A percentile compares a stretch with the other conserved stretches of the same genome.
phyloP scores from a whole-genome alignment of 805 yeast genomes.

The Lipomyces oligophaga region DNA sequence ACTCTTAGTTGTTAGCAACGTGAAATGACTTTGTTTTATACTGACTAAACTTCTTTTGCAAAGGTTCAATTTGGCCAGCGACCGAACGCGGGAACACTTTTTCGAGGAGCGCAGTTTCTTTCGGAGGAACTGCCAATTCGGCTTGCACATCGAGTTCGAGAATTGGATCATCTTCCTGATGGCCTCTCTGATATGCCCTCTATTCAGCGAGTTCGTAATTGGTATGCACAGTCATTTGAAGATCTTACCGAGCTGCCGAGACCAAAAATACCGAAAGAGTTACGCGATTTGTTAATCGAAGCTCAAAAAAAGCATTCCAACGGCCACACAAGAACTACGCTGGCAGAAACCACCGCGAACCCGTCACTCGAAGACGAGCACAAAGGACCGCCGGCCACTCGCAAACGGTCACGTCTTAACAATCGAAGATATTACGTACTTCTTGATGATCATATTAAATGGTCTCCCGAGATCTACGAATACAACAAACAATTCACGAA shows the following conservation, averaged over 20 bases:
- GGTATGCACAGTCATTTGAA: slow-evolving; percentile 90
- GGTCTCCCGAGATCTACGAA: slow-evolving; percentile 71
- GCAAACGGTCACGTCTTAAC: slow-evolving; percentile 5
- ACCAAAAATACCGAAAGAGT: slow-evolving; percentile 49
- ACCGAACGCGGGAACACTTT: slow-evolving; percentile 51
- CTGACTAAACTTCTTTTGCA: background rate
- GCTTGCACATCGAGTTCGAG: slow-evolving; percentile 79
- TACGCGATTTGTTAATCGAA: slow-evolving; percentile 40
- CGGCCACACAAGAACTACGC: slow-evolving; percentile 21
- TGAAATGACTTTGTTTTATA: background rate
- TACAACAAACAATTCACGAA: slow-evolving; percentile 68
- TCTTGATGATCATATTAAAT: slow-evolving; percentile 52
- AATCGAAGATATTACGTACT: slow-evolving; percentile 47
- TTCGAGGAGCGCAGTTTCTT: slow-evolving; percentile 72
- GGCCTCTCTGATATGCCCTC: slow-evolving; percentile 71
- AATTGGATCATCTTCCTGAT: slow-evolving; percentile 73
- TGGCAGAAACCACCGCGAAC: slow-evolving; percentile 19
- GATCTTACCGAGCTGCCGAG: slow-evolving; percentile 64
- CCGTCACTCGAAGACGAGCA: slow-evolving; percentile 21
- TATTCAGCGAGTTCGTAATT: slow-evolving; percentile 69
- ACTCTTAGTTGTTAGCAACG: no score
- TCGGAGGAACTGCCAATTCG: slow-evolving; percentile 79
- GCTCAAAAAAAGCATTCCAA: slow-evolving; percentile 13
- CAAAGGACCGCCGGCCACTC: slow-evolving; percentile 3
- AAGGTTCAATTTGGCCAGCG: slow-evolving; percentile 70